These are phyloP conservation scores for Agaricus sinodeliciosus DNA, from an alignment of 768 basidiomycete species.

Conservation along the genomic window DNA sequence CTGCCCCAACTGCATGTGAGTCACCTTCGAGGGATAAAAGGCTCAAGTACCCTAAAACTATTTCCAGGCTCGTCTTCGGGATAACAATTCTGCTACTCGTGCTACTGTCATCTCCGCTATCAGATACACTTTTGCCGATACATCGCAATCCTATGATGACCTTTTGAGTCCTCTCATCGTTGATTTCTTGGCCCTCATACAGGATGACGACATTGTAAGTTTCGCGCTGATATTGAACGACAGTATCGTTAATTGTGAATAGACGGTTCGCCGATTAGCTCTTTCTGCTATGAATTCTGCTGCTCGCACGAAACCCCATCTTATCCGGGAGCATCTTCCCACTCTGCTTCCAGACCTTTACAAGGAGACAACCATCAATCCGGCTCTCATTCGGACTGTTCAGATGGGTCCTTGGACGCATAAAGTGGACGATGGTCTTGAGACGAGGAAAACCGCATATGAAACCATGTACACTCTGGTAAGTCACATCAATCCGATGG, in stretches of 20 bases:
- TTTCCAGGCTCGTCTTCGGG: constrained; percentile 55
- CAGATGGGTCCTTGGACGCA: constrained; percentile 98
- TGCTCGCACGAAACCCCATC: constrained; percentile 88
- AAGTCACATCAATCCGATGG: constrained; percentile 19
- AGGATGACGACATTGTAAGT: constrained; percentile 80
- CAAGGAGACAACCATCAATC: constrained; percentile 75
- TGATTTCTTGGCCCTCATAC: constrained; percentile 87
- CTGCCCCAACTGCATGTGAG: constrained; percentile 87
- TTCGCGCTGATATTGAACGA: neutral
- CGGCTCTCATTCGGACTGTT: constrained; percentile 78
- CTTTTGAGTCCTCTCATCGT: constrained; percentile 81
- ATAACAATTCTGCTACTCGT: constrained; percentile 63
- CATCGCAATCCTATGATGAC: constrained; percentile 81
- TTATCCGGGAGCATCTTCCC: constrained; percentile 79
- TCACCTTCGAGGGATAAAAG: constrained; percentile 5
- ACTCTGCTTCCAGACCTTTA: constrained; percentile 78
- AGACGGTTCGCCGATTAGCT: constrained; percentile 89
- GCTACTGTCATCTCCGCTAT: constrained; percentile 92
- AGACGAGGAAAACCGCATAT: constrained; percentile 94
- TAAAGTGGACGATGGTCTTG: constrained; percentile 94
- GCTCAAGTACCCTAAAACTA: neutral
- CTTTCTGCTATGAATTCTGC: constrained; percentile 91
- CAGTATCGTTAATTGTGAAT: neutral
- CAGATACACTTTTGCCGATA: constrained; percentile 90
- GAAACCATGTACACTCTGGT: constrained; percentile 96